Percentiles rank a stretch among this genome's conserved stretches.
phyloP scores from a whole-genome alignment of 2,329 filamentous ascomycete genomes.

The Teratosphaeriaceae sp. region DNA sequence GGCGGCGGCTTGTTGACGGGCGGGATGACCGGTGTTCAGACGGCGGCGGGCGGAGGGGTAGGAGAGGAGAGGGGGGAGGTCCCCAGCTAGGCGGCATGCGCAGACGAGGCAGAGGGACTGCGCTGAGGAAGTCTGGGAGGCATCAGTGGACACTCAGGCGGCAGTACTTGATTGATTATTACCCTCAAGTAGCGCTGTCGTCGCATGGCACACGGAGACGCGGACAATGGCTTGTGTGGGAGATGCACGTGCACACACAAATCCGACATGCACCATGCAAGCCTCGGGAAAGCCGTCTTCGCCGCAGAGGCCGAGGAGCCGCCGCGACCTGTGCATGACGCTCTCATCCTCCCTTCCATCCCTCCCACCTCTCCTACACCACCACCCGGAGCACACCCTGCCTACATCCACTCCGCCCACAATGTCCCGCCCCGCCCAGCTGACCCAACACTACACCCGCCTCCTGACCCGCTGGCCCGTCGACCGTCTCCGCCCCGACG shows the following conservation, averaged over 20 bases:
- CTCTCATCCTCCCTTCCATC: background rate
- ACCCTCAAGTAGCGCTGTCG: constrained; percentile 24
- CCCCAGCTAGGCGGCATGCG: constrained; percentile 21
- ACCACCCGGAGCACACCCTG: background rate
- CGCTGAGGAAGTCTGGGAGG: constrained; percentile 21
- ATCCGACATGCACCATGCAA: background rate
- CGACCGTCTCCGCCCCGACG: constrained; percentile 44
- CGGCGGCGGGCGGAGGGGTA: constrained; percentile 7
- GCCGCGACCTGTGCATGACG: too few relatives aligned
- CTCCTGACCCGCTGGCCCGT: constrained; percentile 44
- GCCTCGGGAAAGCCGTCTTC: too few relatives aligned
- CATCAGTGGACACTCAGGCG: constrained; percentile 7
- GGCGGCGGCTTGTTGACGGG: constrained; percentile 9
- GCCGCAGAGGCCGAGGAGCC: too few relatives aligned
- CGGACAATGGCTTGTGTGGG: background rate
- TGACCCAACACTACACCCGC: constrained; percentile 44
- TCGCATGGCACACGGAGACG: too few relatives aligned
- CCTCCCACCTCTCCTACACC: too few relatives aligned
- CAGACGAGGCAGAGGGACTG: constrained; percentile 29
- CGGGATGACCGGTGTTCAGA: constrained; percentile 10
- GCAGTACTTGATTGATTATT: background rate
- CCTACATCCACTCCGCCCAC: background rate
- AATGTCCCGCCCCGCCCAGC: constrained; percentile 22
- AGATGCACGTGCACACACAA: background rate
- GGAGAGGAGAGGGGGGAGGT: constrained; percentile 11